Base-by-base conservation (phyloP, 129 eudicot species). In the Chrysanthemum lavandulifolium region DNA sequence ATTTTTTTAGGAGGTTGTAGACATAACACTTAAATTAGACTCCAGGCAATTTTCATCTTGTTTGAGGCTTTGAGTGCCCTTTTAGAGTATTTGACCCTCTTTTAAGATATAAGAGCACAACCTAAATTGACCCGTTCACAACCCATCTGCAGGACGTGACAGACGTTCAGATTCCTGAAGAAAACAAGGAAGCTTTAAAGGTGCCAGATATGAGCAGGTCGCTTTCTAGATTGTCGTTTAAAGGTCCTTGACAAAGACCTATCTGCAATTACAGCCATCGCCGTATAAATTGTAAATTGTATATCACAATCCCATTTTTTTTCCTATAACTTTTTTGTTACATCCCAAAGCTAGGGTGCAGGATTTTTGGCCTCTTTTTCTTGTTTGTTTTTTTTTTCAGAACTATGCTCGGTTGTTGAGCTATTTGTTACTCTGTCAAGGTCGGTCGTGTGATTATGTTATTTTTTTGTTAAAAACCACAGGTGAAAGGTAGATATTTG, bases 381-480 rank as follows among this genome's bases (percentile, higher is more conserved):
- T n/a, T 15, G 18, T 49, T 79, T 68, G 49, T 36, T 57, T 68
- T 23, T 57, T 68, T 23, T 61, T 73, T 68, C 61, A 27, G 82
- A 81, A 69, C 53, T 31, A 7, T 54, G 81, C 79, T 80, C 71
- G 82, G 79, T 40, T 65, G 21, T 77, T 12, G 60, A 82, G 86
- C 83, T 69, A 84, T 86, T 78, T 83, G 84, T 80, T 84, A 67
- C 31, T 72, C 78, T 80, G 77, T 40, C 45, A 40, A 5, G 9
- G 73, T 48, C 16, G 84, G 68, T 86, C 90, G 73, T 74, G 83
- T 88, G 95, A 88, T 88, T 84, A 61, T 78, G 83, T 84, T 84
- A 71, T 5, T 40, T 84, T 91, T 91, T 91, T 84, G 78, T 83
- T 74, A 75, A 81, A 82, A 83, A 82, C 97, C 91, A 91, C 80